Percentiles rank a stretch among this genome's conserved stretches.
phyloP scores from a whole-genome alignment of 495 filamentous ascomycete genomes.

The Neurospora cerealis region DNA sequence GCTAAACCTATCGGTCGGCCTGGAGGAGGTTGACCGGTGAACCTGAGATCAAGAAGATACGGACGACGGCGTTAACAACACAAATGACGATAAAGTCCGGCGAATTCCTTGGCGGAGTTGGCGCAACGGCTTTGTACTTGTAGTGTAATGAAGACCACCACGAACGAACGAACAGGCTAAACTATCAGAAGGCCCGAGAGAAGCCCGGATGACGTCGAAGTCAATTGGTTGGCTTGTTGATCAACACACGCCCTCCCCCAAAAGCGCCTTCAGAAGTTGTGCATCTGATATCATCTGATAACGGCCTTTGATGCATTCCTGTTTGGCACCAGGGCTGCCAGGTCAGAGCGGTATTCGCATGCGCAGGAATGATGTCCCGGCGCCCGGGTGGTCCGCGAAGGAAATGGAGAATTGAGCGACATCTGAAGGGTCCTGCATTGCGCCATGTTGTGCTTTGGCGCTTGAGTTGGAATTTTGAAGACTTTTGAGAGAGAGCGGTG shows the following conservation, averaged over 20 bases:
- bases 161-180: neutral
- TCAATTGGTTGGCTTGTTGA: neutral
- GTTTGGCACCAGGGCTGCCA: neutral
- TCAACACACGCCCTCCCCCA: neutral
- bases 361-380: neutral
- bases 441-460: neutral
- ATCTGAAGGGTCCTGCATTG: neutral
- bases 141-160: neutral
- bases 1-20: too few relatives aligned
- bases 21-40: neutral
- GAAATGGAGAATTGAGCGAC: neutral
- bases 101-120: neutral
- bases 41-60: neutral
- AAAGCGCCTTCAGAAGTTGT: neutral
- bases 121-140: neutral
- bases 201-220: neutral
- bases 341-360: neutral
- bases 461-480: neutral
- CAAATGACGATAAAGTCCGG: neutral
- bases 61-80: neutral
- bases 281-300: neutral
- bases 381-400: neutral
- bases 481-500: neutral
- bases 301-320: neutral
- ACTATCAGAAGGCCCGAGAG: neutral